Conservation (phyloP, 768 basidiomycete genomes). For the Trametes gibbosa region DNA sequence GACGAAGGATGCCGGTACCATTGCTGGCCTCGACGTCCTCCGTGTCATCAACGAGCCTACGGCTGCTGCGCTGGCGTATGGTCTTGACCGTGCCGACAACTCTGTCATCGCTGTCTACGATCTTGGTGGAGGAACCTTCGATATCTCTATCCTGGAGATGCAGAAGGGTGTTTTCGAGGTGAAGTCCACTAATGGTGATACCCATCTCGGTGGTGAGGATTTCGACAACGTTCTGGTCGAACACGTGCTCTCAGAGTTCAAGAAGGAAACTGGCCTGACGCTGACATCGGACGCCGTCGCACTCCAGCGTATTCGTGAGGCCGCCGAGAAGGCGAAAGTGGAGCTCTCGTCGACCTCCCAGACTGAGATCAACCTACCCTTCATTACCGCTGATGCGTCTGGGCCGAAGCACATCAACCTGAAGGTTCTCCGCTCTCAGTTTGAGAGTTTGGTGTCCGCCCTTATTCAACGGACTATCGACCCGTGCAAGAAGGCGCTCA, state of each 20-base stretch:
- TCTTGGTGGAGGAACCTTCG: slow-evolving; percentile 97
- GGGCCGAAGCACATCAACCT: slow-evolving; percentile 98
- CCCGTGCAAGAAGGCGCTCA: slow-evolving; percentile 96
- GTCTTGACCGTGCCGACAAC: slow-evolving; percentile 78
- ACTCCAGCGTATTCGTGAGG: slow-evolving; percentile 98
- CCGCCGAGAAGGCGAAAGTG: slow-evolving; percentile 99
- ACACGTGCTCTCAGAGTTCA: slow-evolving; percentile 86
- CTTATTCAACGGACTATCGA: slow-evolving; percentile 89
- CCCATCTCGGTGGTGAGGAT: slow-evolving; percentile 94
- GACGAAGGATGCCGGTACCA: slow-evolving; percentile 96
- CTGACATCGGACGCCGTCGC: slow-evolving; percentile 90
- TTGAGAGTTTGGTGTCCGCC: slow-evolving; percentile 80
- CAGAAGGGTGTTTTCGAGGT: slow-evolving; percentile 99
- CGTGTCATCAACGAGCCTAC: slow-evolving; percentile 99
- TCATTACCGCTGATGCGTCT: slow-evolving; percentile 93
- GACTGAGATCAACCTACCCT: slow-evolving; percentile 96
- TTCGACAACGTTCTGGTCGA: slow-evolving; percentile 92
- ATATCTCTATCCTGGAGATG: slow-evolving; percentile 99
- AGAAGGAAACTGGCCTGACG: slow-evolving; percentile 85
- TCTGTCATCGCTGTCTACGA: slow-evolving; percentile 98
- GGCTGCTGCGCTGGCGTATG: slow-evolving; percentile 97
- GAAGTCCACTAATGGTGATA: slow-evolving; percentile 99
- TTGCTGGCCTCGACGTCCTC: slow-evolving; percentile 95
- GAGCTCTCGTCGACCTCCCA: slow-evolving; percentile 93
- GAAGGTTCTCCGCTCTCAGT: slow-evolving; percentile 84